phyloP scores from a whole-genome alignment of 2,329 filamentous ascomycete genomes.

The Proliferodiscus dingleyae region DNA sequence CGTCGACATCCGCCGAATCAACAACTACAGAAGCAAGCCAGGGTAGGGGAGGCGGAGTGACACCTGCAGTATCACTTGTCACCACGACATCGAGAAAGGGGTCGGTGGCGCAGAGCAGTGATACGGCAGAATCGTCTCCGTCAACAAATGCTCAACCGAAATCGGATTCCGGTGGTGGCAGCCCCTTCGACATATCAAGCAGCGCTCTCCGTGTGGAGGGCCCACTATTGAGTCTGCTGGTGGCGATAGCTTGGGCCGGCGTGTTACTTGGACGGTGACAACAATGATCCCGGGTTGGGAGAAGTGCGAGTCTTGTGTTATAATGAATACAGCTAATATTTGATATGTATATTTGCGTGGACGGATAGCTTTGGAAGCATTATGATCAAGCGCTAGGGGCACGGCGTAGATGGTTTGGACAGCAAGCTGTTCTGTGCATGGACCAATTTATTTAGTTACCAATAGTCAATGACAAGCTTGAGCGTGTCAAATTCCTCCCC shows the following conservation, averaged over 20 bases:
- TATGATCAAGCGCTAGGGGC: not conserved
- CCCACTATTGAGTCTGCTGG: conserved; percentile 6
- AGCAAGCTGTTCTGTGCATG: not conserved
- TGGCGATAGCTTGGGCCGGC: conserved; percentile 9
- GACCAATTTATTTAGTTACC: not conserved
- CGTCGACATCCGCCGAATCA: not conserved
- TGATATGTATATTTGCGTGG: not conserved
- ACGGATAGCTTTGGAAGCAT: not conserved
- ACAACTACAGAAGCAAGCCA: conserved; percentile 1
- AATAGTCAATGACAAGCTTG: not conserved
- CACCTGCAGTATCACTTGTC: not conserved
- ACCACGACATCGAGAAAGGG: not conserved
- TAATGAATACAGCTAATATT: not conserved
- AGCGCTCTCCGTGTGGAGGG: conserved; percentile 7
- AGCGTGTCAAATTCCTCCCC: too few relatives aligned
- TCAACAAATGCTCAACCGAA: conserved; percentile 2
- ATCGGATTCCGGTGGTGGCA: conserved; percentile 19
- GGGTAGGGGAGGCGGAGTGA: not conserved
- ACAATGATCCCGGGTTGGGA: conserved; percentile 8
- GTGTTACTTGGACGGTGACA: conserved; percentile 17
- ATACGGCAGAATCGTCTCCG: not conserved
- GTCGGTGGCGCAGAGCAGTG: not conserved
- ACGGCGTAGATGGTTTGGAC: conserved; percentile 1
- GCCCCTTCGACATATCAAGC: conserved; percentile 24
- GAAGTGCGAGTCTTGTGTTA: not conserved